phyloP scores from a whole-genome alignment of 2,329 filamentous ascomycete genomes.

The Pseudomassariella vexata region DNA sequence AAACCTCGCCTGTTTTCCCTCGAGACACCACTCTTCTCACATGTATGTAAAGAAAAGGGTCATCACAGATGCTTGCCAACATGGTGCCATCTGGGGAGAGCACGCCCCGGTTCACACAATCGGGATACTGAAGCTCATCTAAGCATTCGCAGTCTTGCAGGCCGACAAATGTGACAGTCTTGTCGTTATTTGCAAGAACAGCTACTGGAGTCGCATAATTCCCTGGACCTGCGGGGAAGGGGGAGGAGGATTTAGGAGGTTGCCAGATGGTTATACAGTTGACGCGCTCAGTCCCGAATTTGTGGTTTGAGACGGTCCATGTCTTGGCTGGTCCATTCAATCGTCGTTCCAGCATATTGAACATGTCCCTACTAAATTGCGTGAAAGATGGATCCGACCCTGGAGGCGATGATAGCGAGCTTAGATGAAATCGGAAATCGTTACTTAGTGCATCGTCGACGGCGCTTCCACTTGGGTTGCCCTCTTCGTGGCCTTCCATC shows the following conservation, averaged over 20 bases:
- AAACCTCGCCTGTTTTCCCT: constrained; percentile 25
- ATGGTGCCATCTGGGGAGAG: constrained; percentile 83
- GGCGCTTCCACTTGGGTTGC: constrained; percentile 6
- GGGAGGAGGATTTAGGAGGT: constrained; percentile 31
- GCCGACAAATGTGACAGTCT: constrained; percentile 78
- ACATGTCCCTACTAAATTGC: constrained; percentile 24
- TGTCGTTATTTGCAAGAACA: constrained; percentile 85
- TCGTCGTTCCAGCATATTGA: constrained; percentile 23
- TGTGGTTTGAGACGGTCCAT: constrained; percentile 43
- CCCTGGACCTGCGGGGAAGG: constrained; percentile 17
- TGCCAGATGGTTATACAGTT: constrained; percentile 64
- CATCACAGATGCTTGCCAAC: constrained; percentile 80
- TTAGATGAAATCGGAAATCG: constrained; percentile 15
- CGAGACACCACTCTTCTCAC: constrained; percentile 38
- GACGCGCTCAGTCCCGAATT: constrained; percentile 54
- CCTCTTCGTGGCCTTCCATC: constrained; percentile 16
- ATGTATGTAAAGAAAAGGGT: constrained; percentile 82
- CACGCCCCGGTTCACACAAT: constrained; percentile 89
- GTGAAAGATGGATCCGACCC: constrained; percentile 28
- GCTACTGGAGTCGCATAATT: constrained; percentile 54
- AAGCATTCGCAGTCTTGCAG: constrained; percentile 60
- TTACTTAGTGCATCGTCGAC: constrained; percentile 18
- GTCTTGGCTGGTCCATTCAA: constrained; percentile 34
- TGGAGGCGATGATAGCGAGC: constrained; percentile 15
- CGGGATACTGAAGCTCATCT: constrained; percentile 67